Conservation (phyloP, 768 basidiomycete genomes). For the Hortiboletus flavorubellus region DNA sequence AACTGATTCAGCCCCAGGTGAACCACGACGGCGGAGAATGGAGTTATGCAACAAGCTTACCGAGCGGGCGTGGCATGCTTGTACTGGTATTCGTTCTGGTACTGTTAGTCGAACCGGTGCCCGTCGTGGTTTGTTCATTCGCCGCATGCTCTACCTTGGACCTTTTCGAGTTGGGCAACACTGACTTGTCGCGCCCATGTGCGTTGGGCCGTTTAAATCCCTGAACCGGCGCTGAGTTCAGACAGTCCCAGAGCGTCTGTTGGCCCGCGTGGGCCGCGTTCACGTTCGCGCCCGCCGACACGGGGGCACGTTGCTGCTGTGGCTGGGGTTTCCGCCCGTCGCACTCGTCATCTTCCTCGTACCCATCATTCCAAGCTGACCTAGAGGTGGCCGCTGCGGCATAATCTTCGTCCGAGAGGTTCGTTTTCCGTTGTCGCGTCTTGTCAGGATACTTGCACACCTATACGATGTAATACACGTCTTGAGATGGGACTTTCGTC, state of each 20-base stretch:
- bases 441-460: conserved; percentile 79
- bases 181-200: conserved; percentile 6
- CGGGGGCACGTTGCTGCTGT: conserved; percentile 1
- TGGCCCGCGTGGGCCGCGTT: conserved; percentile 8
- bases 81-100: not conserved
- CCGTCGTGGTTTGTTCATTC: not conserved
- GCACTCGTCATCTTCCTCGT: conserved; percentile 28
- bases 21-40: not conserved
- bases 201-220: conserved; percentile 27
- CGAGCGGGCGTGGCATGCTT: conserved; percentile 21
- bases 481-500: not conserved
- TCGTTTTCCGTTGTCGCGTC: conserved; percentile 44
- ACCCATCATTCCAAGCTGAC: conserved; percentile 19
- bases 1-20: conserved; percentile 27
- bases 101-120: not conserved
- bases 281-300: not conserved
- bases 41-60: conserved; percentile 11
- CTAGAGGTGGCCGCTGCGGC: conserved; percentile 24
- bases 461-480: conserved; percentile 33
- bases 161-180: conserved; percentile 19
- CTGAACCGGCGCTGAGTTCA: conserved; percentile 11
- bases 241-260: conserved; percentile 22
- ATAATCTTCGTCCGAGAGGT: conserved; percentile 44
- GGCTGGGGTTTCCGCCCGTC: conserved; percentile 3
- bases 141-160: conserved; percentile 13